Conservation (phyloP, 2,329 filamentous ascomycete species). For the Pestalotiopsis fici region DNA sequence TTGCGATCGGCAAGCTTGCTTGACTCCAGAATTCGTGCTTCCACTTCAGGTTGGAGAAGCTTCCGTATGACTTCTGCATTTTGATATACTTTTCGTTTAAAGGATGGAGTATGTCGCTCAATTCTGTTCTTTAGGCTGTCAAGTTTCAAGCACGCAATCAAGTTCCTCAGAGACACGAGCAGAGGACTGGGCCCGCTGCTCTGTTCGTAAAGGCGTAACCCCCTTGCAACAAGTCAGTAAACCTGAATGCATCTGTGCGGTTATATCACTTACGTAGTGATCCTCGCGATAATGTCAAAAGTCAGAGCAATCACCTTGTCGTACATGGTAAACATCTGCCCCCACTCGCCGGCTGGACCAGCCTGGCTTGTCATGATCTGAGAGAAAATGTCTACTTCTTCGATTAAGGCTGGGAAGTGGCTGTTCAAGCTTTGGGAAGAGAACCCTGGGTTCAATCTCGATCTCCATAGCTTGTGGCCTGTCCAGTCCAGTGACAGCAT, state of each 20-base stretch:
- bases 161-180: background rate
- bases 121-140: constrained; percentile 9
- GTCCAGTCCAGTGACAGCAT: constrained; percentile 9
- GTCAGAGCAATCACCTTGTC: constrained; percentile 13
- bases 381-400: constrained; percentile 15
- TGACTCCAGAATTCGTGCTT: background rate
- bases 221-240: background rate
- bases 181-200: background rate
- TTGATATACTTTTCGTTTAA: background rate
- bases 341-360: constrained; percentile 8
- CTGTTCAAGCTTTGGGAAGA: constrained; percentile 2
- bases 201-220: background rate
- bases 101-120: constrained; percentile 10
- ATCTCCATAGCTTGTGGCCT: constrained; percentile 12
- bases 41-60: constrained; percentile 7
- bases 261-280: constrained; percentile 15
- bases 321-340: constrained; percentile 14
- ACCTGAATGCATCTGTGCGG: background rate
- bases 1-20: background rate
- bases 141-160: constrained; percentile 4
- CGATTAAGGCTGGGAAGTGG: constrained; percentile 3
- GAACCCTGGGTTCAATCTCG: constrained; percentile 14
- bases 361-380: constrained; percentile 6
- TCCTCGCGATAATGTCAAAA: constrained; percentile 16
- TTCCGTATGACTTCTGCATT: background rate